Evolutionary conservation across 306 rosid genomes (phyloP), one percentile per base, ranked within the genome.

Genomic region (Inga laurina): DNA sequence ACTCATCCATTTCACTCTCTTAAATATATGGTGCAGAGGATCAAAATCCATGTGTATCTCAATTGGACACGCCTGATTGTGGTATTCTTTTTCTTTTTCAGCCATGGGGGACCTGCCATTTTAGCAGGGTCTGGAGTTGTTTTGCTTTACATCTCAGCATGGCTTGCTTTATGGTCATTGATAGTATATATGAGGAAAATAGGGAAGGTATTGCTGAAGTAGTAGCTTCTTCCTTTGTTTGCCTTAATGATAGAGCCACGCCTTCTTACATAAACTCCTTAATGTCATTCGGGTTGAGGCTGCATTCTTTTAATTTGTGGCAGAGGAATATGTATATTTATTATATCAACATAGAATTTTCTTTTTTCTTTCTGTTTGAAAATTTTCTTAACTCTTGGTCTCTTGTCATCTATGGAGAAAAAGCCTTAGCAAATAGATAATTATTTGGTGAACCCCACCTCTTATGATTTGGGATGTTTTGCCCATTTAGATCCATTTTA

Each of bases 141-240:
- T 82, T 86, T 94, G 93, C 97, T 97, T 54, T 97, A 97, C 86
- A 51, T 91, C 81, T 97, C 99, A 83, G 98, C 98, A 37, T 94
- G 99, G 83, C 99, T 97, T 84, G 97, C 98, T 4, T 57, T 97
- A 59, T 97, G 97, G 99, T 97, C 99, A n/a, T 86, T 94, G 80
- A 76, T 69, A 78, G 92, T 97, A 81, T 97, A 94, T 86, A 88
- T 92, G 87, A 88, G 92, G 81, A 97, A 97, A 89, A 97, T 97
- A 75, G 90, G 93, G 91, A 90, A 85, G 90, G 97, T 90, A 52
- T 82, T 97, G 74, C 68, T 93, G 88, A 93, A 75, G 85, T 97
- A 94, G 90, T 71, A 69, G 73, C 79, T 51, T 32, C 87, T 81
- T 74, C 34, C 81, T 21, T 75, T 46, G 65, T 30, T 39, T 65